Base-by-base conservation (phyloP, 2,329 filamentous ascomycete species). In the Colletotrichum sp. region DNA sequence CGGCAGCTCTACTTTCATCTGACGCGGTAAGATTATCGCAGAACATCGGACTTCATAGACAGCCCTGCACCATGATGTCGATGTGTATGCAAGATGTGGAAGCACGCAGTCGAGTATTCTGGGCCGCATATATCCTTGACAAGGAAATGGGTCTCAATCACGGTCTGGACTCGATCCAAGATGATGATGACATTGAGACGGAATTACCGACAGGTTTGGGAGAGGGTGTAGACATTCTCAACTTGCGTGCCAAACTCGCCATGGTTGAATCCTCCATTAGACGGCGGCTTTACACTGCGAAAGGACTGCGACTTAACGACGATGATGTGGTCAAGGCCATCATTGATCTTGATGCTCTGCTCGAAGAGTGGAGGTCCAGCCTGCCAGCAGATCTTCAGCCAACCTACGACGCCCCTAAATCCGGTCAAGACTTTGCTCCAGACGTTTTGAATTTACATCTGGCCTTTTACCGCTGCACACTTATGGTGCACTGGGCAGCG, bases 71-170 rank as follows among this genome's bases (percentile, higher is more conserved):
- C 15, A 74, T 68, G 65, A 67, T 67, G 75, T 75, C 72, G 4
- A 72, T 75, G 61, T 68, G 72, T n/a, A 15, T 28, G n/a, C 59
- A 65, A 25, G 73, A 73, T 25, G 67, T 66, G 13, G 66, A 74
- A 22, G 69, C 67, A 9, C 74, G 66, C n/a, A 70, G 67, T 44
- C 69, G 74, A 5, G 76, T 77, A 8, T 77, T 77, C 28, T 77
- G 76, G 76, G 70, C 67, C 8, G 74, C 70, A 15, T 77, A 74
- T n/a, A 76, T 77, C 12, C 63, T 77, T 8, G 74, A 77, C 32
- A 70, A 73, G 28, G 74, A 73, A 19, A 73, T 57, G 27, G 44
- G 66, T 9, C 55, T 77, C 22, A 73, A 76, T 12, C 74, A 76
- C 6, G 76, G 76, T 5, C 28, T 76, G 9, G 65, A 75, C 6